A percentile compares a stretch with the other conserved stretches of the same genome.
Conservation (phyloP, 192 early-diverging fungal species). For the Coemansia sp. region DNA sequence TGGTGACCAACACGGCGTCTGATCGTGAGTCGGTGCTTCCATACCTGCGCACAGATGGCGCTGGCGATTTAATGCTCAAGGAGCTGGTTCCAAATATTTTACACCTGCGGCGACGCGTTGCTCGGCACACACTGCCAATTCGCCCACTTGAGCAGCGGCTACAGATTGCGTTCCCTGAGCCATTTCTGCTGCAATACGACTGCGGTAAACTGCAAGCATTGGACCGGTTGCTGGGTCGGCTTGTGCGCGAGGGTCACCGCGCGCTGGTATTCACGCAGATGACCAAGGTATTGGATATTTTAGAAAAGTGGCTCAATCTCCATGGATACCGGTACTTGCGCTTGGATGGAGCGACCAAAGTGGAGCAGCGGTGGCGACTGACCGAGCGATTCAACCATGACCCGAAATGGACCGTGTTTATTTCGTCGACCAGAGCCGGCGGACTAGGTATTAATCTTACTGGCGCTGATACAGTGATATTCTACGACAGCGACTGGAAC, state of each 20-base stretch:
- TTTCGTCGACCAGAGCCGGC: conserved; percentile 93
- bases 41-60: conserved; percentile 16
- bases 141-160: conserved; percentile 64
- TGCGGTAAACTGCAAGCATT: conserved; percentile 90
- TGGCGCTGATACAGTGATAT: conserved; percentile 95
- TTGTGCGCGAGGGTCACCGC: conserved; percentile 89
- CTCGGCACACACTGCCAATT: conserved; percentile 55
- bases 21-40: conserved; percentile 27
- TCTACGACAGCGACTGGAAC: conserved; percentile 94
- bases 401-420: conserved; percentile 87
- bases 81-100: conserved; percentile 27
- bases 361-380: conserved; percentile 83
- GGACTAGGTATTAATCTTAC: conserved; percentile 95
- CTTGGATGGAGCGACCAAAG: conserved; percentile 87
- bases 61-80: not conserved
- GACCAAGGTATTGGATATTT: conserved; percentile 92
- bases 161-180: conserved; percentile 83
- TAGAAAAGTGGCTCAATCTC: conserved; percentile 85
- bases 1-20: conserved; percentile 20
- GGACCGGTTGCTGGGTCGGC: conserved; percentile 75
- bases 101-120: conserved; percentile 36
- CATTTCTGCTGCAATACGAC: conserved; percentile 80
- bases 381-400: conserved; percentile 97
- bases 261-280: conserved; percentile 97
- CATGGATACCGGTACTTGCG: conserved; percentile 85